phyloP scores from a whole-genome alignment of 176 grass and related monocot species.

The barley (Hordeum vulgare) region MorexV3_pseudomolecules_assembly NC_058524.1:9304072-9304571 shows the following conservation, averaged over 20 bases:
- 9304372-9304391: constrained; percentile 93
- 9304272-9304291: constrained; percentile 67
- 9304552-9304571: neutral
- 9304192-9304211: neutral
- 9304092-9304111: constrained; percentile 16
- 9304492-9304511: neutral
- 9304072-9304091: neutral
- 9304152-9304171: constrained; percentile 79
- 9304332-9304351: constrained; percentile 91
- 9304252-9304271: constrained; percentile 58
- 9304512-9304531: neutral
- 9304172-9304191: neutral
- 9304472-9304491: neutral
- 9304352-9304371: constrained; percentile 83
- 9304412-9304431: too few species aligned
- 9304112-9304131: constrained; percentile 7
- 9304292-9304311: constrained; percentile 79
- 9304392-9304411: neutral
- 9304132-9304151: neutral
- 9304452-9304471: neutral
- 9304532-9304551: neutral
- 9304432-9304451: neutral
- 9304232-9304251: too few species aligned
- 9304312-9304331: constrained; percentile 81
- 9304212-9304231: too few species aligned